Conservation (phyloP, 805 yeast species). For the Pichia insulana region DNA sequence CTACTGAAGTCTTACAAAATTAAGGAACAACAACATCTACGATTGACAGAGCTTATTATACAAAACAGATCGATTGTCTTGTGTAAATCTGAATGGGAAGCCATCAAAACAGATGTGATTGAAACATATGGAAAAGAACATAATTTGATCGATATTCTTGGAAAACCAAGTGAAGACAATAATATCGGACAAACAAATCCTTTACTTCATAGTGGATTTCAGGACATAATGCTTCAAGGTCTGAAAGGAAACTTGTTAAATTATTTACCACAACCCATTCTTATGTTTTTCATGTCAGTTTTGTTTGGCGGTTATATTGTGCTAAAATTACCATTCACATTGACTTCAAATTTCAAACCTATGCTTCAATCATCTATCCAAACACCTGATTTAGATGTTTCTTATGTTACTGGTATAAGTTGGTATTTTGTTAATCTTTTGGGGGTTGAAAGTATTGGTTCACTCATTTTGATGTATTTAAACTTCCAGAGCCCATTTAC, state of each 20-base stretch:
- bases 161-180: slow-evolving; percentile 16
- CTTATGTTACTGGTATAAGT: slow-evolving; percentile 89
- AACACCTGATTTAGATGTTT: slow-evolving; percentile 77
- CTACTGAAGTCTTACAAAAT: slow-evolving; percentile 41
- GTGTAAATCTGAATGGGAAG: slow-evolving; percentile 11
- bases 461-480: slow-evolving; percentile 46
- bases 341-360: slow-evolving; percentile 80
- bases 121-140: slow-evolving; percentile 2
- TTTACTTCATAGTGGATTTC: slow-evolving; percentile 57
- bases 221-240: slow-evolving; percentile 68
- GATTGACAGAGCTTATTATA: slow-evolving; percentile 27
- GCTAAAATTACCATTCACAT: slow-evolving; percentile 84
- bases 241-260: slow-evolving; percentile 75
- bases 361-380: slow-evolving; percentile 86
- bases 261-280: slow-evolving; percentile 83
- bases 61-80: slow-evolving; percentile 4
- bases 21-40: slow-evolving; percentile 57
- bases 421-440: slow-evolving; percentile 90
- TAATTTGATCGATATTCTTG: slow-evolving; percentile 5
- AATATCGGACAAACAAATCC: slow-evolving; percentile 44
- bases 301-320: slow-evolving; percentile 88
- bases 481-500: slow-evolving; percentile 41
- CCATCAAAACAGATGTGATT: slow-evolving; percentile 1
- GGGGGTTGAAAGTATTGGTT: slow-evolving; percentile 68
- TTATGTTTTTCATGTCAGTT: slow-evolving; percentile 94